Evolutionary conservation across 23 red algal species (phyloP), one percentile per base, ranked within the genome.

Genomic region (Agarophyton chilense): DNA sequence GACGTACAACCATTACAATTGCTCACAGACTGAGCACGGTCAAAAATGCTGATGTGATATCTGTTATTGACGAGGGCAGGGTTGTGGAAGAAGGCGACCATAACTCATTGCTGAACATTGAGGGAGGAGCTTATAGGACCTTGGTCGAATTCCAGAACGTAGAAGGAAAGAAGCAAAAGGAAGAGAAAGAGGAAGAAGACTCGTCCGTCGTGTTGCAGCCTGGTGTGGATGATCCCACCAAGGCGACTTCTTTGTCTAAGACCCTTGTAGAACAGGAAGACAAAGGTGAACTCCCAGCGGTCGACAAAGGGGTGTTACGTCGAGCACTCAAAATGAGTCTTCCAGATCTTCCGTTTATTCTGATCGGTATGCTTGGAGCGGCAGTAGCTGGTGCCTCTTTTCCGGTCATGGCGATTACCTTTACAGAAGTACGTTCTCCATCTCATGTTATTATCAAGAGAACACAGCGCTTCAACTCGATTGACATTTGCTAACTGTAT

Each of bases 1-100:
- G 83, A 32, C 88, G 96, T 0, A 98, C 96, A 4, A 94, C 93
- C 13, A 52, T 98, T 17, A 89, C 91, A 8, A 95, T 95, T 78
- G 96, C 96, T 29, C 96, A 98, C 60, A 88, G 96, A 28, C 77
- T 98, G 45, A 82, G 92, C 39, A 94, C 96, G 0, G 92, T 98
- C 7, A 77, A 65, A 49, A 91, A 98, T 70, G 96, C 96, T 7
- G 79, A 95, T 79, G 79, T 82, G 19, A 98, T 98, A 38, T 87
- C 92, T 25, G 92, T 98, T 34, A 58, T 98, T 44, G 68, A 95
- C 16, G 32, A 98, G 19, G 96, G 96, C 2, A 28, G 34, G 19
- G 82, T 98, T 43, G 71, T 84, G 16, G 93, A 98, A 75, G 58
- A 77, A 25, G 96, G 96, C 22, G 77, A 64, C 21, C 92, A 98